Evolutionary conservation across 2,329 filamentous ascomycete genomes (phyloP), one percentile per base, ranked within the genome.

Genomic region (Corniculantispora saksenae): DNA sequence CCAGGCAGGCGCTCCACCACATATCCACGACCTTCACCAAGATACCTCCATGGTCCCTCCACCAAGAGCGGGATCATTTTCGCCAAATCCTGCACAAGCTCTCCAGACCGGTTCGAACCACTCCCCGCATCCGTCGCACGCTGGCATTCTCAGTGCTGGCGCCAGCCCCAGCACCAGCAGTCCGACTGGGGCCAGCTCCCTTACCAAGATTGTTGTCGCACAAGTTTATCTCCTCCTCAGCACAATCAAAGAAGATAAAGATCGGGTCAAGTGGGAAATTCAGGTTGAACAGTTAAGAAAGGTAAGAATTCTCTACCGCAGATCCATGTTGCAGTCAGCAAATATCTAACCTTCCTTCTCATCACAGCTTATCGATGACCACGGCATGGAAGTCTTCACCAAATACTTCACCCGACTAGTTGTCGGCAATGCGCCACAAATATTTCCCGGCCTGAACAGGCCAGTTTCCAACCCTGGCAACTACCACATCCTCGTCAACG

Each of bases 321-420:
- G 61, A 65, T 35, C 15, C 23, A 25, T n/a, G 23, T 17, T 45
- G 50, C 57, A 69, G 75, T 58, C n/a, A 29, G 13, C 53, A n/a
- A 27, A 29, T 23, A 3, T 51, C 61, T 64, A 54, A 64, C 54
- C 10, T 17, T 17, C n/a, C 21, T 29, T 32, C 15, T 15, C 5
- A 10, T 27, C n/a, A 55, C 69, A 97, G 92, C 89, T 98, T 77
- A 91, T 98, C 82, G 90, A 97, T 87, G 94, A 94, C 74, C 90
- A 97, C 93, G 94, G 94, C 76, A 99, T 99, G 94, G 96, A 99
- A 85, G 93, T 97, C 76, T 97, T 94, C 78, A 89, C 92, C 67
- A 96, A 94, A 83, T 97, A 95, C 79, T 97, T 99, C 80, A 90
- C 93, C 79, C 92, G 94, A 79, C 85, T 98, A 76, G 88, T 99